Evolutionary conservation across 2,329 filamentous ascomycete species (phyloP).

Genomic region (Chaetoscypha palmicola): DNA sequence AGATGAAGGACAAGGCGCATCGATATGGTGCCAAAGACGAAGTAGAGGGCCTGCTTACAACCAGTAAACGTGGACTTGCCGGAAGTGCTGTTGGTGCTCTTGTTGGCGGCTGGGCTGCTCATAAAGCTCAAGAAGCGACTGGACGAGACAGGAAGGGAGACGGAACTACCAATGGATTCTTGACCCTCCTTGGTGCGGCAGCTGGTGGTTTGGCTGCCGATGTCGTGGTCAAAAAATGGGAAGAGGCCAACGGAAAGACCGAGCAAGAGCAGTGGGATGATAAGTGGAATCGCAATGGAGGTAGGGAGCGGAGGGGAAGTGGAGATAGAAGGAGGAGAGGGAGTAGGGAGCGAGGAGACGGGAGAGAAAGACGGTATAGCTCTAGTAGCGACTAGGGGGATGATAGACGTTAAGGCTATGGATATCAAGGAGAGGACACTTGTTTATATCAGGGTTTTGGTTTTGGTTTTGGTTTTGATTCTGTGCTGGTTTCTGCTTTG

Average conservation of each 20-base stretch:
- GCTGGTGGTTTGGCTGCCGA: slow-evolving; percentile 24
- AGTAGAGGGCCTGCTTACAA: slow-evolving; percentile 17
- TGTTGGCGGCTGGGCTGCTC: slow-evolving; percentile 24
- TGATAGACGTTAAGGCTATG: neutral
- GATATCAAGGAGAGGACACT: no score
- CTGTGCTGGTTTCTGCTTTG: no score
- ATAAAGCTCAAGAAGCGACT: slow-evolving; percentile 19
- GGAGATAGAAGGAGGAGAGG: slow-evolving; percentile 2
- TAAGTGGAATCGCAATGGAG: slow-evolving; percentile 8
- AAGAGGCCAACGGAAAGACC: slow-evolving; percentile 17
- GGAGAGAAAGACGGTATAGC: slow-evolving; percentile 4
- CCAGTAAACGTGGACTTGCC: slow-evolving; percentile 15
- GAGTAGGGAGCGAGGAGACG: slow-evolving; percentile 1
- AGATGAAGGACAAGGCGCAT: slow-evolving; percentile 12
- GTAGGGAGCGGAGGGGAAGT: slow-evolving; percentile 1
- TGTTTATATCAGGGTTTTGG: no score
- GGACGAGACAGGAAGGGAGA: slow-evolving; percentile 11
- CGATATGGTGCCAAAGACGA: slow-evolving; percentile 23
- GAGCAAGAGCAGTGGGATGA: slow-evolving; percentile 15
- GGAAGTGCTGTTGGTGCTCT: slow-evolving; percentile 22
- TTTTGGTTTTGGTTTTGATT: no score
- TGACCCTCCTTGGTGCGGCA: slow-evolving; percentile 24
- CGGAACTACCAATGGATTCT: slow-evolving; percentile 11
- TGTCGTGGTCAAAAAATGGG: slow-evolving; percentile 22
- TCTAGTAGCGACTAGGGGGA: slow-evolving; percentile 1